Evolutionary conservation across 176 grass and related monocot species (phyloP).

Genomic region (Urochloa ruziziensis): DNA sequence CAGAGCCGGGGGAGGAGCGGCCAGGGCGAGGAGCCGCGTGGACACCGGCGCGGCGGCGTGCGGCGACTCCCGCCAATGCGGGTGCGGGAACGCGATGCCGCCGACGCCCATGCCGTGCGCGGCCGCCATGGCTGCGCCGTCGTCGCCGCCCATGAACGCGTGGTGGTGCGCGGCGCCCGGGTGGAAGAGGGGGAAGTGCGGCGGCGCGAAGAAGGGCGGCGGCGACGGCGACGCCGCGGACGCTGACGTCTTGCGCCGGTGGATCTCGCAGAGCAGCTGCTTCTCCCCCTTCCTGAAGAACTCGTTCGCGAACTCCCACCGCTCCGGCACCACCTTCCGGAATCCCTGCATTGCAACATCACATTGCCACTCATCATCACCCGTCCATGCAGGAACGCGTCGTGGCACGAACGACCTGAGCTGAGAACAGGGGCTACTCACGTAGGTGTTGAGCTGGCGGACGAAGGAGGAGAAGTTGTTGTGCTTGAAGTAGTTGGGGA

Average conservation of each 20-base stretch:
- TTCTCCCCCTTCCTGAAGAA: conserved; percentile 86
- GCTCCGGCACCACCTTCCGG: conserved; percentile 73
- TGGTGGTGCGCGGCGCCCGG: conserved; percentile 38
- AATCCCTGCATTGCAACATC: conserved; percentile 62
- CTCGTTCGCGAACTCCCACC: conserved; percentile 95
- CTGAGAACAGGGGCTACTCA: conserved; percentile 6
- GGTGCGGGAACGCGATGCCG: conserved; percentile 36
- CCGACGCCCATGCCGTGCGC: conserved; percentile 42
- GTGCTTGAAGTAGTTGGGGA: conserved; percentile 99
- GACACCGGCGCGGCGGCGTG: conserved; percentile 9
- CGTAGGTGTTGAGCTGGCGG: conserved; percentile 99
- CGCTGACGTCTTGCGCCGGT: conserved; percentile 78
- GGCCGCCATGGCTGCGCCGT: neutral
- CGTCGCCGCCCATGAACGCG: conserved; percentile 47
- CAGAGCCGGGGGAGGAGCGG: neutral
- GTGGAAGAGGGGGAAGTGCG: conserved; percentile 58
- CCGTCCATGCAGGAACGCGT: neutral
- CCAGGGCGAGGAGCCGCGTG: conserved; percentile 49
- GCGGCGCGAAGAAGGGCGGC: conserved; percentile 44
- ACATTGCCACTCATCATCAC: neutral
- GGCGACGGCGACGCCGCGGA: conserved; percentile 52
- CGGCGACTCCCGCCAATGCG: conserved; percentile 45
- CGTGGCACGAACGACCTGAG: neutral
- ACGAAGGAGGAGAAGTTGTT: conserved; percentile 99
- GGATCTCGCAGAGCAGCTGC: conserved; percentile 83